Conservation (phyloP, 2,329 filamentous ascomycete species). For the Metarhizium brunneum region DNA sequence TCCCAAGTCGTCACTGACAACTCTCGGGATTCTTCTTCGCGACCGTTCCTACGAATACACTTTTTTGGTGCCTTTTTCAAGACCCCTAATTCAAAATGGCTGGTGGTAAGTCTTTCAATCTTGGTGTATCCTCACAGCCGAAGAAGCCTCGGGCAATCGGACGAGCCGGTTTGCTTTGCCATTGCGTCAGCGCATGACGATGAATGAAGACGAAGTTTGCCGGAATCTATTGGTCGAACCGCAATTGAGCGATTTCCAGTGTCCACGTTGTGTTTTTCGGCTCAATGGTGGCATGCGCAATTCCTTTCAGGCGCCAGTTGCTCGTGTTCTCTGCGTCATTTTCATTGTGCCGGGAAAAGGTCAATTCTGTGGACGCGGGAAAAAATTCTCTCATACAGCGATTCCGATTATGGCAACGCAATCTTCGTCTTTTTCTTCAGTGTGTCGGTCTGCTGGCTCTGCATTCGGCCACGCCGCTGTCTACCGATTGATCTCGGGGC, state of each 20-base stretch:
- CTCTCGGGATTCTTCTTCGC: conserved; percentile 7
- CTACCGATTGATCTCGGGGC: not conserved
- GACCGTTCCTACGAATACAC: conserved; percentile 2
- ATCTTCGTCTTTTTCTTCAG: not conserved
- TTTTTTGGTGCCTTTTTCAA: conserved; percentile 6
- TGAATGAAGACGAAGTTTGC: not conserved
- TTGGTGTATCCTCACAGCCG: conserved; percentile 1
- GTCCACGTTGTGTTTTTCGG: not conserved
- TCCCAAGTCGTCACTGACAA: not conserved
- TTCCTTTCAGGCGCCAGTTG: not conserved
- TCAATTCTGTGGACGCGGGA: not conserved
- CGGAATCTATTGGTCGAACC: not conserved
- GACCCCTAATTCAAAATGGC: conserved; percentile 29
- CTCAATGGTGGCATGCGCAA: not conserved
- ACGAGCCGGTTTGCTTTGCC: conserved; percentile 6
- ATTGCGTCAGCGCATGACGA: conserved; percentile 11
- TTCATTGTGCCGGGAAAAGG: not conserved
- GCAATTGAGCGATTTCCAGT: not conserved
- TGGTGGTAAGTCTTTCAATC: conserved; percentile 30
- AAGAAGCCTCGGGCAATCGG: conserved; percentile 2
- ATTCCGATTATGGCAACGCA: not conserved
- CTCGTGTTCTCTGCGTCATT: conserved; percentile 2
- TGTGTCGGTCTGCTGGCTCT: not conserved
- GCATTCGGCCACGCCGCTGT: not conserved
- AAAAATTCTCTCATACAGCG: not conserved